phyloP scores from a whole-genome alignment of 2,329 filamentous ascomycete species.

The Trichoderma afroharzianum region DNA sequence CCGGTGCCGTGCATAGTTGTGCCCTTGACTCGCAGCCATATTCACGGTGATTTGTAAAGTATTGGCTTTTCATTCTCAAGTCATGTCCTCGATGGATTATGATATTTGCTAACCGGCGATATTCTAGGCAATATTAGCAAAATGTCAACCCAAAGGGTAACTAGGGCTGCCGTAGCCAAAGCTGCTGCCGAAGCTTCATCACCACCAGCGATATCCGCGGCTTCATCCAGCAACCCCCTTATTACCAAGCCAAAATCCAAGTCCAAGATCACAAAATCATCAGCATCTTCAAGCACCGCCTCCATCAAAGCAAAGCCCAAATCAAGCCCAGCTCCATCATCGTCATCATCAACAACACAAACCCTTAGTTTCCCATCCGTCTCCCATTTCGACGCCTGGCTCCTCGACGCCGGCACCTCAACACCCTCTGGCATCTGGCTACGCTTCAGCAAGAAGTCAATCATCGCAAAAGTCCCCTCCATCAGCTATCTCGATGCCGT shows the following conservation, averaged over 20 bases:
- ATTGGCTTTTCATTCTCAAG: background rate
- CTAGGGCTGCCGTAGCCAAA: background rate
- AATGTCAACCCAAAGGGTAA: background rate
- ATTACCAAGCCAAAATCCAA: background rate
- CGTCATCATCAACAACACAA: background rate
- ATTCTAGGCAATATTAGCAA: too few species aligned
- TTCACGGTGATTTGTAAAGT: background rate
- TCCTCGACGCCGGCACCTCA: slow-evolving; percentile 34
- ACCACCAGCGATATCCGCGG: background rate
- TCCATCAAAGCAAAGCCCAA: background rate
- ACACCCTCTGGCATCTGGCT: slow-evolving; percentile 42
- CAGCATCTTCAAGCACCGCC: background rate
- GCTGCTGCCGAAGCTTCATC: background rate
- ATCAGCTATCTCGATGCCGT: slow-evolving; percentile 51
- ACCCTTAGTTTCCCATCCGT: slow-evolving; percentile 29
- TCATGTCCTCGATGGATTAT: background rate
- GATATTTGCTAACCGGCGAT: background rate
- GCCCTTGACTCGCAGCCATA: background rate
- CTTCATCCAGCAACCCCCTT: background rate
- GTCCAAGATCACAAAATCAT: background rate
- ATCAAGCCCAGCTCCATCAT: background rate
- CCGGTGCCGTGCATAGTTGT: background rate
- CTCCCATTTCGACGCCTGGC: slow-evolving; percentile 36
- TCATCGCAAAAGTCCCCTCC: slow-evolving; percentile 35
- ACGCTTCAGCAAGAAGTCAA: slow-evolving; percentile 46